Percentiles rank a stretch among this genome's conserved stretches.
These are phyloP conservation scores for Macrotyloma uniflorum DNA, from an alignment of 306 rosid genomes.

Conservation along the genomic window DNA sequence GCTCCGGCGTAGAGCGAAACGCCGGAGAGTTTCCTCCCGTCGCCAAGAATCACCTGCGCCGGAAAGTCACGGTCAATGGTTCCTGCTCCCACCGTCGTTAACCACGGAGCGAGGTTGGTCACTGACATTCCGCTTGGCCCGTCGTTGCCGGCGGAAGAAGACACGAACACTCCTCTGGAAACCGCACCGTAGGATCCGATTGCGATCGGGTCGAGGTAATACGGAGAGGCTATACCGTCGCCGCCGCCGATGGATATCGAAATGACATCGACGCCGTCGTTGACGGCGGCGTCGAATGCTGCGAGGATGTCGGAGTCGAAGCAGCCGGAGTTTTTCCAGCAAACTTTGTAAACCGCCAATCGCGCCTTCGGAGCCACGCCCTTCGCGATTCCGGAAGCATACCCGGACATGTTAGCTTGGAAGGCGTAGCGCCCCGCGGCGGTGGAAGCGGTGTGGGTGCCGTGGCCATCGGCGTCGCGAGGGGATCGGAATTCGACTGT, in stretches of 20 bases:
- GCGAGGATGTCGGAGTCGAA: conserved; percentile 86
- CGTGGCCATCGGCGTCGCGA: conserved; percentile 93
- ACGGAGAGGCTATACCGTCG: conserved; percentile 74
- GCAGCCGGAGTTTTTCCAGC: conserved; percentile 89
- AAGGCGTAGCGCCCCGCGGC: conserved; percentile 79
- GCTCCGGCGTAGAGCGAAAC: conserved; percentile 77
- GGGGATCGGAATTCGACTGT: conserved; percentile 83
- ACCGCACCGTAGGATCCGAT: conserved; percentile 89
- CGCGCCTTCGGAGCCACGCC: conserved; percentile 95
- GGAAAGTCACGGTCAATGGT: conserved; percentile 91
- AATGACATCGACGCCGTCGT: conserved; percentile 84
- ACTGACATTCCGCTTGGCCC: conserved; percentile 87
- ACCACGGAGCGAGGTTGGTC: conserved; percentile 84
- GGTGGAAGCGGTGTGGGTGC: conserved; percentile 92
- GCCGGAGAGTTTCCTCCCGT: conserved; percentile 65
- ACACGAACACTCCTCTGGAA: conserved; percentile 71
- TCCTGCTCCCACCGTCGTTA: conserved; percentile 88
- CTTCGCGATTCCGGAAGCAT: conserved; percentile 79
- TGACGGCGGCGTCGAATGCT: conserved; percentile 75
- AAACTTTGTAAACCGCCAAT: conserved; percentile 80
- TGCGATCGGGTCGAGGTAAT: conserved; percentile 86
- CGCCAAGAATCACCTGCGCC: conserved; percentile 61
- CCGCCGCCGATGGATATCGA: conserved; percentile 89
- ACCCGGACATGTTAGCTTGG: conserved; percentile 78
- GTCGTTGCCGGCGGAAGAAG: conserved; percentile 83